phyloP scores from a whole-genome alignment of 179 eudicot species.

The Monotropa hypopitys region DNA sequence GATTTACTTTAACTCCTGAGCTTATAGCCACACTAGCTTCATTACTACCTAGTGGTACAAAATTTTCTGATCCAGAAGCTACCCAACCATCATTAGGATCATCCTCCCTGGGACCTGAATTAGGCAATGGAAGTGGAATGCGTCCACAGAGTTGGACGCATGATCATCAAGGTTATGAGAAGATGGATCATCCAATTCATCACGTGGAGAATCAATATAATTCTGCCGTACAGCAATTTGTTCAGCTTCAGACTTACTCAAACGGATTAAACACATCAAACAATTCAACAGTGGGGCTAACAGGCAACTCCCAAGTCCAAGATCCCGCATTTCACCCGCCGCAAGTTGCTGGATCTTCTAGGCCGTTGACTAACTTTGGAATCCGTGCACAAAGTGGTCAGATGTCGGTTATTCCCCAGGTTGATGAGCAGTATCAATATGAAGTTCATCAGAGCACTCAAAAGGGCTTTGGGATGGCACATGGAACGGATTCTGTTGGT shows the following conservation, averaged over 20 bases:
- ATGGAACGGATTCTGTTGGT: slow-evolving; percentile 29
- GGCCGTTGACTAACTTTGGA: slow-evolving; percentile 20
- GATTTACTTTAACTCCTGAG: slow-evolving; percentile 68
- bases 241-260: slow-evolving; percentile 28
- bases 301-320: slow-evolving; percentile 30
- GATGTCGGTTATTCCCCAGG: slow-evolving; percentile 26
- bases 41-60: slow-evolving; percentile 42
- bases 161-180: slow-evolving; percentile 33
- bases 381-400: slow-evolving; percentile 33
- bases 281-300: slow-evolving; percentile 17
- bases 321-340: slow-evolving; percentile 31
- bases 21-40: slow-evolving; percentile 78
- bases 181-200: slow-evolving; percentile 28
- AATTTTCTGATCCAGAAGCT: slow-evolving; percentile 28
- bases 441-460: slow-evolving; percentile 29
- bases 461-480: slow-evolving; percentile 29
- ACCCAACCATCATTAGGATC: slow-evolving; percentile 25
- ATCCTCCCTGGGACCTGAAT: slow-evolving; percentile 17
- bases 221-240: slow-evolving; percentile 24
- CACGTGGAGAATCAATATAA: slow-evolving; percentile 34
- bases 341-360: slow-evolving; percentile 32
- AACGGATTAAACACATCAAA: slow-evolving; percentile 16
- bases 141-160: slow-evolving; percentile 41
- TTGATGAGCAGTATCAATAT: slow-evolving; percentile 28
- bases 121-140: slow-evolving; percentile 13